Evolutionary conservation across 257 asterid species (phyloP).

Genomic region (Solanum chmielewskii): DNA sequence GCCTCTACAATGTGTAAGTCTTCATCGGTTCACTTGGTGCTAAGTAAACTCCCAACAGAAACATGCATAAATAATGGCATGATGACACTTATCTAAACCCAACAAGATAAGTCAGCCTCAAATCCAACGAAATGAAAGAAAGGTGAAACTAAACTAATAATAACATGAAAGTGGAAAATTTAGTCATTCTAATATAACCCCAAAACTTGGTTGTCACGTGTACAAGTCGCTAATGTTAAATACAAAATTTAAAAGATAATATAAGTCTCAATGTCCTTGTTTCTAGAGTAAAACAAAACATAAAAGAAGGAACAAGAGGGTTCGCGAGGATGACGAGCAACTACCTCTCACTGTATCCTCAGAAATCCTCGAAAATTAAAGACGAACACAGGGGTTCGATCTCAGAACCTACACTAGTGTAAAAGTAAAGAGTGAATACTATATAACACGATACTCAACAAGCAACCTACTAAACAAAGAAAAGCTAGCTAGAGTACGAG

Average conservation of each 20-base stretch:
- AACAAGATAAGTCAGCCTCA: not conserved
- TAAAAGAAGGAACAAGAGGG: not conserved
- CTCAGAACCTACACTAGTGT: not conserved
- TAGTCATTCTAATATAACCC: not conserved
- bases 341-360: not conserved
- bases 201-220: not conserved
- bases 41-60: not conserved
- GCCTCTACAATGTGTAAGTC: not conserved
- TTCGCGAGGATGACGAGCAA: not conserved
- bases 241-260: not conserved
- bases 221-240: not conserved
- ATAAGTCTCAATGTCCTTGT: not conserved
- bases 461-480: not conserved
- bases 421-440: too few species aligned
- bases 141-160: not conserved
- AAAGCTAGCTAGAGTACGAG: too few species aligned
- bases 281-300: not conserved
- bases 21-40: not conserved
- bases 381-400: not conserved
- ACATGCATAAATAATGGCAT: not conserved
- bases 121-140: not conserved
- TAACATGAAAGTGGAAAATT: not conserved
- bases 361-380: not conserved
- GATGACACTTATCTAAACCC: not conserved
- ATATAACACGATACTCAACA: not conserved